Evolutionary conservation across 1,284 basidiomycete genomes (phyloP).

Genomic region (Moesziomyces antarcticus): DNA sequence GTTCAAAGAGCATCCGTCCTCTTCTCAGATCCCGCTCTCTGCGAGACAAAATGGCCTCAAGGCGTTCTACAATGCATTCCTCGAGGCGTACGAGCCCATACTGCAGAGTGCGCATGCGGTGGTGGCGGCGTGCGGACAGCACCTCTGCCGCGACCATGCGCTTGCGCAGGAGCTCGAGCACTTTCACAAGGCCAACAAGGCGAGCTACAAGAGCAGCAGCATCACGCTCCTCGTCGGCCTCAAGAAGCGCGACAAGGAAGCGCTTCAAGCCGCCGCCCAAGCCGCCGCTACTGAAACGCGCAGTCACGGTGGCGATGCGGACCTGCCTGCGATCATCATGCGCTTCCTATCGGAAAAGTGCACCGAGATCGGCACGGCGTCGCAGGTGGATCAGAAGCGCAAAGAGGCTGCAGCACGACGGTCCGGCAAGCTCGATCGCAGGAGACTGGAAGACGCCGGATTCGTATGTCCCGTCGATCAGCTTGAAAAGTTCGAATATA

Average conservation of each 20-base stretch:
- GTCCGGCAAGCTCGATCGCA: constrained; percentile 36
- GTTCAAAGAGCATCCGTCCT: constrained; percentile 39
- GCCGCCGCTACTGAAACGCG: constrained; percentile 18
- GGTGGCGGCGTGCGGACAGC: constrained; percentile 30
- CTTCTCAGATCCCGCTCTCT: constrained; percentile 44
- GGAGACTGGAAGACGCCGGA: constrained; percentile 38
- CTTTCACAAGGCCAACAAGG: constrained; percentile 35
- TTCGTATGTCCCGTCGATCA: constrained; percentile 53
- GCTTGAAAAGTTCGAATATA: constrained; percentile 52
- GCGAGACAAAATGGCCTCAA: constrained; percentile 50
- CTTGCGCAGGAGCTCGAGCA: constrained; percentile 47
- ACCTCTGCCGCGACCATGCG: constrained; percentile 41
- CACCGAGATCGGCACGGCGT: constrained; percentile 52
- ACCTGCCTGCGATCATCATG: constrained; percentile 15
- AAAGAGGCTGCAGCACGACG: constrained; percentile 13
- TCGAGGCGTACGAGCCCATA: constrained; percentile 45
- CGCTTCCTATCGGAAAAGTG: constrained; percentile 22
- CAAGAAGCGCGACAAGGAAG: constrained; percentile 47
- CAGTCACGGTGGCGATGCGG: constrained; percentile 1
- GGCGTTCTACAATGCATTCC: constrained; percentile 42
- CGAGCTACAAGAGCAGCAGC: constrained; percentile 50
- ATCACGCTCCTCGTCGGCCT: constrained; percentile 52
- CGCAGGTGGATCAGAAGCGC: constrained; percentile 52
- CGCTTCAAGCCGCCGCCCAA: constrained; percentile 16
- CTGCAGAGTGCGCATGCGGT: constrained; percentile 28